Evolutionary conservation across 805 yeast genomes (phyloP), one percentile per base, ranked within the genome.

Genomic region (Schwanniomyces vanrijiae): DNA sequence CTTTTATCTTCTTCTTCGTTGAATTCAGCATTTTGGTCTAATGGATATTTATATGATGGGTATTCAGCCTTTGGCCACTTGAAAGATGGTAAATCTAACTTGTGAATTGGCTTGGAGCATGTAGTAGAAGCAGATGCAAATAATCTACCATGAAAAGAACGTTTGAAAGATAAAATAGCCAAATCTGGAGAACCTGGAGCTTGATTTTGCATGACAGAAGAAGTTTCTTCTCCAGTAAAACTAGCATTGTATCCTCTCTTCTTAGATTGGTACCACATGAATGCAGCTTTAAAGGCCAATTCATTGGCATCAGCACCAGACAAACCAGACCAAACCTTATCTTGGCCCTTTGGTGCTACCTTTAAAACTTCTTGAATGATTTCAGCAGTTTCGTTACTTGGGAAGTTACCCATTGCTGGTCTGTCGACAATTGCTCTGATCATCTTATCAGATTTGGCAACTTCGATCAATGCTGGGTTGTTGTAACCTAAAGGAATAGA

Each of bases 11-110:
- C 97, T 43, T 75, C 66, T 42, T 74, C 71, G 79, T 91, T 91
- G 55, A 71, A 82, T 41, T 75, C 82, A 37, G 62, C 81, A 64
- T 82, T 62, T 43, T 80, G 77, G 46, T 82, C 91, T 61, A 90
- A 78, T 49, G 98, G 98, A 68, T 90, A 91, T 68, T 84, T 74
- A 69, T 89, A 84, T 43, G 78, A 58, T 54, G 98, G 98, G 76
- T 84, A 91, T 53, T 89, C 90, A 47, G 97, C 97, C 67, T 88
- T 90, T 63, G 98, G 98, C 97, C 97, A 91, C 62, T 88, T 82
- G 76, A 91, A 91, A 5, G 96, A 83, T 51, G 98, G 98, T 71
- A 92, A 76, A 68, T 86, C 91, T 68, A 91, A 75, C 75, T 92
- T 91, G 77, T 91, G 98, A 58, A 92, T 81, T 55, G 97, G 96